Evolutionary conservation across 169 alveolate species (phyloP).

Genomic region (Eimeria acervulina): DNA sequence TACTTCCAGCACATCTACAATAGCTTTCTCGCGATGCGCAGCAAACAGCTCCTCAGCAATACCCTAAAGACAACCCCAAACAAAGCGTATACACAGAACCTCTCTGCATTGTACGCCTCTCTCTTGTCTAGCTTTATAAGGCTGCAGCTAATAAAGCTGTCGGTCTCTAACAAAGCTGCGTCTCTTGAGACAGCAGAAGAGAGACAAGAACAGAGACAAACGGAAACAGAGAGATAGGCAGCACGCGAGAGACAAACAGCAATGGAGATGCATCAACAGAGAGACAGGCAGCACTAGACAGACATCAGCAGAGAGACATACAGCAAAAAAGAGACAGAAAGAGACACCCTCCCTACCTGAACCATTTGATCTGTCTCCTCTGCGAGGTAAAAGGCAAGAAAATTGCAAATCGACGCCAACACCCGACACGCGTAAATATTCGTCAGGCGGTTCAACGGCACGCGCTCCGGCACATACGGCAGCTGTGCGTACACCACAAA

Average conservation of each 20-base stretch:
- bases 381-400: neutral
- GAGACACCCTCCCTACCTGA: neutral
- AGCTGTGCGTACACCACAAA: conserved; percentile 2
- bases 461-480: neutral
- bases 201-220: too few relatives aligned
- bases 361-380: neutral
- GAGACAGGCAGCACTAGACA: too few relatives aligned
- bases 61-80: neutral
- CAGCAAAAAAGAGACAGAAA: too few relatives aligned
- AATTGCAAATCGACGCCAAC: conserved; percentile 27
- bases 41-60: conserved; percentile 3
- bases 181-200: too few relatives aligned
- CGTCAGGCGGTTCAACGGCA: conserved; percentile 4
- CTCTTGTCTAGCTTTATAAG: too few relatives aligned
- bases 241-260: too few relatives aligned
- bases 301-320: too few relatives aligned
- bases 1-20: conserved; percentile 37
- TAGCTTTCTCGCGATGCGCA: neutral
- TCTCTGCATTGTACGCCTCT: too few relatives aligned
- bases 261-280: too few relatives aligned
- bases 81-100: neutral
- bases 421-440: neutral
- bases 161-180: too few relatives aligned
- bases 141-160: too few relatives aligned
- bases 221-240: too few relatives aligned